These are phyloP conservation scores for Fusarium sp. DNA, from an alignment of 2,329 filamentous ascomycete genomes.

Conservation along the genomic window DNA sequence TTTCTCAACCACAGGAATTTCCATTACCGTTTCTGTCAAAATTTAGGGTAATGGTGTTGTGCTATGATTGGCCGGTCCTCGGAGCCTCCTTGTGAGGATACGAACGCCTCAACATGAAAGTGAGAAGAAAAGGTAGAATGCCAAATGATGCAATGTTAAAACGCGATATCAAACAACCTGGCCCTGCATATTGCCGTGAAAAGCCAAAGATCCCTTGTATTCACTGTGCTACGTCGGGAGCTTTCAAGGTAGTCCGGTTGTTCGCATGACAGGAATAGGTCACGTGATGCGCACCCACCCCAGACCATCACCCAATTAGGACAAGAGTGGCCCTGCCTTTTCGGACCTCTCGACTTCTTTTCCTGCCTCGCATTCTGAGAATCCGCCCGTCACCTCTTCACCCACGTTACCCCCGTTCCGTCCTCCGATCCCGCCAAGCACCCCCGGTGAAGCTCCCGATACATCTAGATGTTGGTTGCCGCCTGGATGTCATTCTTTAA, in stretches of 20 bases:
- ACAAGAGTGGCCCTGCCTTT: constrained; percentile 1
- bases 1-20: not conserved
- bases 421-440: constrained; percentile 45
- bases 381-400: constrained; percentile 44
- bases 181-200: not conserved
- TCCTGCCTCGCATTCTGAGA: constrained; percentile 53
- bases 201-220: not conserved
- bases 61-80: constrained; percentile 14
- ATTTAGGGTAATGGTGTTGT: constrained; percentile 21
- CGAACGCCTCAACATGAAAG: not conserved
- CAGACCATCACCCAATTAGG: not conserved
- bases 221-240: not conserved
- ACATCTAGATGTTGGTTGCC: constrained; percentile 46
- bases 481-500: constrained; percentile 58
- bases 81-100: not conserved
- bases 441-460: constrained; percentile 39
- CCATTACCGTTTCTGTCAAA: not conserved
- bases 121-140: not conserved
- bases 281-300: not conserved
- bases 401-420: constrained; percentile 45
- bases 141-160: not conserved
- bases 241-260: not conserved
- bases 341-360: constrained; percentile 28
- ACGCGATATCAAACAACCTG: not conserved
- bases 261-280: not conserved